These are phyloP conservation scores for Aspergillus sclerotioniger DNA, from an alignment of 495 filamentous ascomycete genomes.

Conservation along the genomic window DNA sequence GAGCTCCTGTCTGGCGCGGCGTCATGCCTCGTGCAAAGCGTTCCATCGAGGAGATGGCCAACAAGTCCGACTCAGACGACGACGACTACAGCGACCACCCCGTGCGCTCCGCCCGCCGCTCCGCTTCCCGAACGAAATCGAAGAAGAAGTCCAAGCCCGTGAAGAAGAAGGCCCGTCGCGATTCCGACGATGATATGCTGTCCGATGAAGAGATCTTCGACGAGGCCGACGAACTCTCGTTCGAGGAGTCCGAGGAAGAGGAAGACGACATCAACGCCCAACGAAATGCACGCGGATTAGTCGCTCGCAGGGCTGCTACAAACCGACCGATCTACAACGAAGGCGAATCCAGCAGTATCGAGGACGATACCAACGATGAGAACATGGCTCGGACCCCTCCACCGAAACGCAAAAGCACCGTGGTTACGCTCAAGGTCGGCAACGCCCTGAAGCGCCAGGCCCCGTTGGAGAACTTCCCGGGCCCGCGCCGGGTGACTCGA, in stretches of 20 bases:
- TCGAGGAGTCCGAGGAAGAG: slow-evolving; percentile 55
- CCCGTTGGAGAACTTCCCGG: slow-evolving; percentile 22
- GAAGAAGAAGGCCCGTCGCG: slow-evolving; percentile 51
- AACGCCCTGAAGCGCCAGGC: slow-evolving; percentile 32
- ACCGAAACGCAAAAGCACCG: slow-evolving; percentile 35
- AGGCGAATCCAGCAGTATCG: slow-evolving; percentile 22
- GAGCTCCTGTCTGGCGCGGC: slow-evolving; percentile 9
- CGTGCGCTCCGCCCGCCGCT: slow-evolving; percentile 31
- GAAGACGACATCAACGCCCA: slow-evolving; percentile 64
- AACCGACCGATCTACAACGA: slow-evolving; percentile 40
- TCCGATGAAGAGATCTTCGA: slow-evolving; percentile 68
- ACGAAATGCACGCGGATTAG: slow-evolving; percentile 66
- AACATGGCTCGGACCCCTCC: slow-evolving; percentile 24
- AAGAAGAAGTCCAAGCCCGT: slow-evolving; percentile 46
- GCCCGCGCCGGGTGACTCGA: slow-evolving; percentile 55
- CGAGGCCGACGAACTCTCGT: slow-evolving; percentile 59
- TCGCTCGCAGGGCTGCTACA: slow-evolving; percentile 61
- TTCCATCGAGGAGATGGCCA: slow-evolving; percentile 70
- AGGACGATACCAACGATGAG: slow-evolving; percentile 43
- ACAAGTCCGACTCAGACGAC: slow-evolving; percentile 82
- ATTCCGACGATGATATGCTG: slow-evolving; percentile 61
- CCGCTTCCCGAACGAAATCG: slow-evolving; percentile 38
- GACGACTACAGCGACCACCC: slow-evolving; percentile 64
- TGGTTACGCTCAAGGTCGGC: slow-evolving; percentile 47
- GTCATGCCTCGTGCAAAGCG: slow-evolving; percentile 62